Base-by-base conservation (phyloP, 139 green algal species). In the Chlorella sorokiniana region DNA sequence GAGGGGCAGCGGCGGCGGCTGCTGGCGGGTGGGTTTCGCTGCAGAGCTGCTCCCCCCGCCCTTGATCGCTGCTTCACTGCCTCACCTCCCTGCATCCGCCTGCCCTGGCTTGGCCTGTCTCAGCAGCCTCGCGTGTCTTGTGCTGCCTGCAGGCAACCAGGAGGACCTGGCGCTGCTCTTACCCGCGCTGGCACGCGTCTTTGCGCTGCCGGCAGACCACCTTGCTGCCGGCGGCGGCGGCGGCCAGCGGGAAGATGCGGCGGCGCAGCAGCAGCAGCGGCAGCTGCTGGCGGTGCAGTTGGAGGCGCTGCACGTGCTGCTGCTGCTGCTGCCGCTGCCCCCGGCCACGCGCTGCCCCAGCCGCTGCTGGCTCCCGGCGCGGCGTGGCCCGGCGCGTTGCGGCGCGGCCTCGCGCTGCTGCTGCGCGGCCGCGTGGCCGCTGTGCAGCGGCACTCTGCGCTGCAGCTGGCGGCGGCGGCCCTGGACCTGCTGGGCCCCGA, bases 291-390 rank as follows among this genome's bases (percentile, higher is more conserved):
- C n/a, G 33, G 37, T 90, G 41, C 91, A 95, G 76, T 83, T 95
- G 29, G 87, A 95, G 61, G 84, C 88, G 3, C 77, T 92, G 73
- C 87, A 92, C 18, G 67, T 84, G 29, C 84, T 95, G 69, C 84
- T 95, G 78, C 81, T 95, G 31, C 44, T 93, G 16, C 69, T 93
- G 51, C 88, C 38, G 22, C 42, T 61, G 63, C 61, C 78, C 48
- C 51, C 38, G 5, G 18, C 6, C 10, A 33, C 62, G n/a, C 14
- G 40, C 44, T 61, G 45, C 29, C 64, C 9, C 5, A 6, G 4
- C 23, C 61, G 48, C 72, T 38, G 22, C n/a, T 31, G 29, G 56
- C 8, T 7, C 29, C 48, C 18, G 35, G 67, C 48, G n/a, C 72
- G 0, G 61, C 37, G 16, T 93, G 90, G 90, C 81, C 78, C 9